Percentiles rank a stretch among this genome's conserved stretches.
Evolutionary conservation across 805 yeast genomes (phyloP).

Genomic region (Wickerhamiella musiphila): DNA sequence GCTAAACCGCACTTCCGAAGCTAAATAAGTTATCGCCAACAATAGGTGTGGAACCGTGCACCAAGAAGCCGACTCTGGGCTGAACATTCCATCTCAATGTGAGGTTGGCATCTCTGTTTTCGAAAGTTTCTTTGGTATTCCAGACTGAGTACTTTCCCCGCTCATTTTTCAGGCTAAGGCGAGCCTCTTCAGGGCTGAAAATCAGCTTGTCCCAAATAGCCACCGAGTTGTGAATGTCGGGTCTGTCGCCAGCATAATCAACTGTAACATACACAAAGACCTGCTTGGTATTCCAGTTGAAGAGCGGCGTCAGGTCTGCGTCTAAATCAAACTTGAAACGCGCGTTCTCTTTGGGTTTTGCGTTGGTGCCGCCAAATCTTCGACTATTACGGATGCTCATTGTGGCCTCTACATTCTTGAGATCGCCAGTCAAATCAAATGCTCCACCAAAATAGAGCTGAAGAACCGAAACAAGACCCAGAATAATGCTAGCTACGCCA

Average conservation of each 20-base stretch:
- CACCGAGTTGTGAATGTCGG: conserved; percentile 35
- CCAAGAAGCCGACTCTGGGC: conserved; percentile 71
- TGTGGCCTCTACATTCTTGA: conserved; percentile 9
- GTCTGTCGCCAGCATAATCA: conserved; percentile 42
- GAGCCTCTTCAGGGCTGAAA: conserved; percentile 38
- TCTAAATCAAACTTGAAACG: conserved; percentile 55
- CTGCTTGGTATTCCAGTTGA: conserved; percentile 96
- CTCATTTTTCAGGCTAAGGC: conserved; percentile 31
- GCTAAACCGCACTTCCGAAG: too few relatives aligned
- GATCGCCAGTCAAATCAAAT: conserved; percentile 10
- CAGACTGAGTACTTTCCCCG: conserved; percentile 71
- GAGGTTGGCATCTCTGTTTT: conserved; percentile 45
- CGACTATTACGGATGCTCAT: conserved; percentile 21
- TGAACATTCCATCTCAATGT: conserved; percentile 81
- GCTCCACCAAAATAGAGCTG: conserved; percentile 17
- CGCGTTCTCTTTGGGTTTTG: conserved; percentile 64
- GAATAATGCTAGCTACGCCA: conserved; percentile 15
- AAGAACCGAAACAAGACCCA: conserved; percentile 16
- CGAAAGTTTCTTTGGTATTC: conserved; percentile 49
- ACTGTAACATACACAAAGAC: conserved; percentile 84
- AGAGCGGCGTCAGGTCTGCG: conserved; percentile 55
- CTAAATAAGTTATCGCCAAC: too few relatives aligned
- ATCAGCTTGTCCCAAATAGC: conserved; percentile 87
- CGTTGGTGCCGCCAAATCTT: conserved; percentile 49
- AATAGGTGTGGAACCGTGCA: conserved; percentile 38